Base-by-base conservation (phyloP, 306 rosid species). In the Vigna hirtella region DNA sequence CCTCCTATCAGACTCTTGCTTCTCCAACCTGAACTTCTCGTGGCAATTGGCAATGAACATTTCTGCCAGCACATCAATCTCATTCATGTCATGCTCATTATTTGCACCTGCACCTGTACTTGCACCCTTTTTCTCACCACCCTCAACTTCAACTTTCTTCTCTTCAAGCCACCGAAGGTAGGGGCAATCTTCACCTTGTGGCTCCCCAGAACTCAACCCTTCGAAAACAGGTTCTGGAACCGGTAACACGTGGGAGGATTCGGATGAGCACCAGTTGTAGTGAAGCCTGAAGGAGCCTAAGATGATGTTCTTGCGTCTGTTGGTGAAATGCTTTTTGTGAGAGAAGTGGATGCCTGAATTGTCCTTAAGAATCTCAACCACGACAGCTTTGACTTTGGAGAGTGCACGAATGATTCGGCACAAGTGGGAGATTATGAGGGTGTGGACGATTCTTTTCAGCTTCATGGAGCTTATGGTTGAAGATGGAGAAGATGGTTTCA, bases 261-360 rank as follows among this genome's bases (percentile, higher is more conserved):
- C 84, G 0, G 97, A 90, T 17, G 98, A 93, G 67, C 97, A 88
- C 94, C 97, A 96, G 24, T 96, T 96, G 24, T 96, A 96, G 78
- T 96, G 99, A 55, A 96, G 88, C 42, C 99, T 80, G 56, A 96
- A 96, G 4, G 99, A 96, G 7, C 99, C 99, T 5, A 96, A 66
- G 51, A 91, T 73, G 36, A 92, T 71, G 76, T 91, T 91, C 63
- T 82, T 91, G 26, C 76, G 81, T 38, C 40, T 89, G 30, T 72
- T 86, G 30, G 32, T 77, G 45, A 50, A 16, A 20, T 73, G 61
- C 59, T 75, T 86, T 36, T 56, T 81, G 13, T 82, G 83, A 4
- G 64, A 43, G 45, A 82, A 76, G 40, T 79, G 82, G 45, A 79
- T 40, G 48, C 11, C 66, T 79, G 87, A 47, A 80, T 75, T 83